Conservation (phyloP, 2,329 filamentous ascomycete species). For the Penicillium sp. region DNA sequence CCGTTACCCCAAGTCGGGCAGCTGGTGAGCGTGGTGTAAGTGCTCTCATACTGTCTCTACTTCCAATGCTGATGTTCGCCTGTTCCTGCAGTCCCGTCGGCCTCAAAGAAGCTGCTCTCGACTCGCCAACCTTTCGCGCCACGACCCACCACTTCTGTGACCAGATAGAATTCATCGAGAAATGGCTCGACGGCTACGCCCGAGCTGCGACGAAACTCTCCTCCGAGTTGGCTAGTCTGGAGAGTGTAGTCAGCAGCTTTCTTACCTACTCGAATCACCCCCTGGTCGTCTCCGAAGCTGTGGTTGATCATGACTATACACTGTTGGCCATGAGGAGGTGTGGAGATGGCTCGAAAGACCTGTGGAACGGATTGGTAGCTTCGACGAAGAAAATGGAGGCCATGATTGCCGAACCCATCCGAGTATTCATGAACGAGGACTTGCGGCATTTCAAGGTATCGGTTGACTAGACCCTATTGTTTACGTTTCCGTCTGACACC, state of each 20-base stretch:
- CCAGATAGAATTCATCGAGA: constrained; percentile 85
- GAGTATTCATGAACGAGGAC: constrained; percentile 73
- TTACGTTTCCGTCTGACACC: constrained; percentile 1
- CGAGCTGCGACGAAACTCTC: constrained; percentile 62
- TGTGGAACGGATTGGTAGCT: constrained; percentile 74
- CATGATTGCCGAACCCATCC: constrained; percentile 77
- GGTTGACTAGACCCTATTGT: background rate
- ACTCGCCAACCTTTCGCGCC: constrained; percentile 92
- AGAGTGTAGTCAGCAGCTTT: constrained; percentile 75
- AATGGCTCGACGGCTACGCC: constrained; percentile 78
- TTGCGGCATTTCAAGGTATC: constrained; percentile 72
- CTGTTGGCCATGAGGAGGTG: constrained; percentile 80
- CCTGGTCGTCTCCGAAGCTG: constrained; percentile 70
- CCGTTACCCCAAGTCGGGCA: constrained; percentile 43
- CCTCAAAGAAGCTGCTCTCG: constrained; percentile 90
- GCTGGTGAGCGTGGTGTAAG: constrained; percentile 48
- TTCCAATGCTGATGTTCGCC: constrained; percentile 12
- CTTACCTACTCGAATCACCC: constrained; percentile 74
- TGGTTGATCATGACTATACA: constrained; percentile 94
- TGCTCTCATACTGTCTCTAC: constrained; percentile 3
- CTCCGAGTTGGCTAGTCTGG: constrained; percentile 68
- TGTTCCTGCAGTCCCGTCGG: constrained; percentile 65
- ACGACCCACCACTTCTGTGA: constrained; percentile 83
- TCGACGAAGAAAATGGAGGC: constrained; percentile 75
- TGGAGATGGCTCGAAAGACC: constrained; percentile 81